Evolutionary conservation across 2,329 filamentous ascomycete species (phyloP), one percentile per base, ranked within the genome.

Genomic region (Neonectria punicea): DNA sequence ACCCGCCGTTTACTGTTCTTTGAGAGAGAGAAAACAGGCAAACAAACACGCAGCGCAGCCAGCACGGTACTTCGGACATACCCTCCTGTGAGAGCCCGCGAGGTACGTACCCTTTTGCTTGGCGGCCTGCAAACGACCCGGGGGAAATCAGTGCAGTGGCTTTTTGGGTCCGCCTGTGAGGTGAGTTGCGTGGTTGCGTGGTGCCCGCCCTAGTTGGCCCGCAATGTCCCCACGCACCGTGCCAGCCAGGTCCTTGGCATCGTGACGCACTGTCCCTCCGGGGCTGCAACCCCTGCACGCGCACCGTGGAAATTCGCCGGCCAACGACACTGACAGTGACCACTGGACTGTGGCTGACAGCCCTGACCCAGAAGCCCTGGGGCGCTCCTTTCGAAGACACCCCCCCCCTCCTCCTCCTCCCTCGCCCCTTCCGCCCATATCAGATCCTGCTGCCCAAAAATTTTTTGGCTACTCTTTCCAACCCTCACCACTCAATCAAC

Each of bases 391-490:
- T 64, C 65, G 51, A 58, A 63, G 58, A 61, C 61, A 70, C 64
- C 34, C 53, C 65, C 63, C 55, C 54, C 22, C 22, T 22, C 22
- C 22, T 22, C 53, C 62, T 65, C 68, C 66, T 67, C 71, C 71
- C 70, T 74, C 76, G 73, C 73, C 73, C 72, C 73, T 76, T 72
- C 72, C 70, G 54, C 71, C 67, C 74, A 75, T 74, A 73, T 77
- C 71, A 73, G 71, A 77, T 75, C 71, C 77, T 75, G 73, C 76
- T 76, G 78, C 78, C 77, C 77, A 79, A 79, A 74, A 67, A 77
- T 73, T 78, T 77, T 79, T 76, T 74, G 75, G 73, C 66, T 70
- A 63, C 73, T 77, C 67, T 71, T 78, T 68, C 74, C 75, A 74
- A 78, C 72, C 77, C 75, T 80, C 76, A 78, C 75, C 78, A 78